These are phyloP conservation scores for Cyphellophora attinorum DNA, from an alignment of 2,329 filamentous ascomycete species.

Conservation along the genomic window DNA sequence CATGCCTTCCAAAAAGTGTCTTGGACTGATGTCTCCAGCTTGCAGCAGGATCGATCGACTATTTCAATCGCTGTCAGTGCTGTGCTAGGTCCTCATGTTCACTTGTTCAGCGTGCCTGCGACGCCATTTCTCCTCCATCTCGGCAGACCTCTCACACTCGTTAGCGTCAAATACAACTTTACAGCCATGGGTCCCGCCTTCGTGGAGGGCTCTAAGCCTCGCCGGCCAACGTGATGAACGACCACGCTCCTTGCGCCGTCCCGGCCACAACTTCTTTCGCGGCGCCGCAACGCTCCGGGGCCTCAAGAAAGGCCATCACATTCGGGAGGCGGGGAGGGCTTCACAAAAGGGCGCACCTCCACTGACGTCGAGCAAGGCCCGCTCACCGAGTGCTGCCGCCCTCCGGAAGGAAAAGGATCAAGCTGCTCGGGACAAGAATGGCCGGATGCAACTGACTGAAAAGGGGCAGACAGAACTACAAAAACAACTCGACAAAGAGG, in stretches of 20 bases:
- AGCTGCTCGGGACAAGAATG: slow-evolving; percentile 13
- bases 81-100: slow-evolving; percentile 18
- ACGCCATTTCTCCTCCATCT: slow-evolving; percentile 1
- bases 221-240: too few species aligned
- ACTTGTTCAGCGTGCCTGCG: slow-evolving; percentile 16
- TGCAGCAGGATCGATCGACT: too few species aligned
- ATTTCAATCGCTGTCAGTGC: too few species aligned
- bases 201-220: too few species aligned
- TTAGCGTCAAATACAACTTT: not conserved
- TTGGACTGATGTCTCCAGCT: too few species aligned
- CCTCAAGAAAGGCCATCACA: slow-evolving; percentile 17
- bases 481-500: slow-evolving; percentile 8
- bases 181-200: too few species aligned
- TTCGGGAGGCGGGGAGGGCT: slow-evolving; percentile 6
- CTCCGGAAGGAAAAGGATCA: too few species aligned
- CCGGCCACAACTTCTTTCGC: slow-evolving; percentile 1
- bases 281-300: slow-evolving; percentile 12
- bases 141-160: not conserved
- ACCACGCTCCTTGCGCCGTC: slow-evolving; percentile 1
- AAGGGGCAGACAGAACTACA: slow-evolving; percentile 6
- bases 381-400: too few species aligned
- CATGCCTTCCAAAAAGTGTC: too few species aligned
- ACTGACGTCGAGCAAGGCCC: too few species aligned
- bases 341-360: slow-evolving; percentile 5
- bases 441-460: slow-evolving; percentile 4